Conservation (phyloP, 1,284 basidiomycete genomes). For the Pseudozyma thailandica region DNA sequence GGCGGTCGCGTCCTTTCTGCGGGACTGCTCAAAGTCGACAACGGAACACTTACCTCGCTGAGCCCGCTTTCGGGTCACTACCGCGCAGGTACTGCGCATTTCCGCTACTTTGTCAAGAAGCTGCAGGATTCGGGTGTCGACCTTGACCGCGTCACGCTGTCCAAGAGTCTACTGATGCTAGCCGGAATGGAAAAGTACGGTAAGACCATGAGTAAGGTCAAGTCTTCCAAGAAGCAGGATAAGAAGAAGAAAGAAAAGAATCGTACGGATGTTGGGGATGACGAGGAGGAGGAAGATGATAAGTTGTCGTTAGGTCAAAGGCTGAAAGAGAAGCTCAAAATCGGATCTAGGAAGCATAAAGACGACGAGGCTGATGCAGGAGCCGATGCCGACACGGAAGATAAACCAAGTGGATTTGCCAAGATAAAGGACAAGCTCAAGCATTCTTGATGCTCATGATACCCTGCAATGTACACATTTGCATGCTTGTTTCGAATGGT, state of each 20-base stretch:
- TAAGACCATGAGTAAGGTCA: conserved; percentile 46
- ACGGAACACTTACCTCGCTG: conserved; percentile 51
- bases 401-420: conserved; percentile 17
- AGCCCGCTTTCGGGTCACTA: conserved; percentile 60
- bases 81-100: conserved; percentile 53
- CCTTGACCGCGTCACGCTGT: conserved; percentile 50
- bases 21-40: conserved; percentile 51
- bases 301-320: conserved; percentile 15
- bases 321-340: conserved; percentile 15
- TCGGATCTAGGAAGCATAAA: conserved; percentile 12
- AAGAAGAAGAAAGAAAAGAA: conserved; percentile 31
- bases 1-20: conserved; percentile 59
- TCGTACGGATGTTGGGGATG: conserved; percentile 4
- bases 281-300: conserved; percentile 1
- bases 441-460: conserved; percentile 8
- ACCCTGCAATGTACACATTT: conserved; percentile 2
- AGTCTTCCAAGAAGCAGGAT: conserved; percentile 29
- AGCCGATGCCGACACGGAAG: conserved; percentile 19
- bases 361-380: conserved; percentile 5
- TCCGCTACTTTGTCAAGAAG: conserved; percentile 58
- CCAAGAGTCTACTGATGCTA: conserved; percentile 52
- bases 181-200: conserved; percentile 59
- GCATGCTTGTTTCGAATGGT: background rate
- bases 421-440: conserved; percentile 28
- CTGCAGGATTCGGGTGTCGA: conserved; percentile 55